A percentile compares a stretch with the other conserved stretches of the same genome.
These are phyloP conservation scores for Raddia guianensis DNA, from an alignment of 176 grass and related monocot species.

Conservation along the genomic window DNA sequence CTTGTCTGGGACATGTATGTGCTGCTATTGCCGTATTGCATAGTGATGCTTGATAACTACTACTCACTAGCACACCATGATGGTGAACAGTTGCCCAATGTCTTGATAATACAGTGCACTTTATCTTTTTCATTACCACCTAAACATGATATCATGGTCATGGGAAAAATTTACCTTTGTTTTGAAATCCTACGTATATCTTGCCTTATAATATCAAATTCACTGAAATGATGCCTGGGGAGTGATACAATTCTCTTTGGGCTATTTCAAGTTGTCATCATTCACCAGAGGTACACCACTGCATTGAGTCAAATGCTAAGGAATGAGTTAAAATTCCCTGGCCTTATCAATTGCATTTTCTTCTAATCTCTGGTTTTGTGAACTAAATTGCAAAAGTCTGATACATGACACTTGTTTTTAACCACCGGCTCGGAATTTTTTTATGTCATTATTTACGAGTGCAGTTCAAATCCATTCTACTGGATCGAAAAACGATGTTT, in stretches of 20 bases:
- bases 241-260: not conserved
- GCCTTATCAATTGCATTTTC: not conserved
- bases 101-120: slow-evolving; percentile 9
- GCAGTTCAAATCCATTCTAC: slow-evolving; percentile 99
- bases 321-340: too few relatives aligned
- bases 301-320: not conserved
- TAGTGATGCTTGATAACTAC: slow-evolving; percentile 16
- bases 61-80: slow-evolving; percentile 12
- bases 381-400: not conserved
- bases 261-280: slow-evolving; percentile 29
- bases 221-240: not conserved
- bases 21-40: slow-evolving; percentile 24
- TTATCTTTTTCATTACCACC: slow-evolving; percentile 17
- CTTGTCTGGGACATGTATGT: not conserved
- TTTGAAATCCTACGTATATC: not conserved
- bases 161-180: not conserved
- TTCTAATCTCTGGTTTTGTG: slow-evolving; percentile 22
- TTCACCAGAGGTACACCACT: not conserved
- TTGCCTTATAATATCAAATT: not conserved
- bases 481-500: slow-evolving; percentile 88
- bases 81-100: slow-evolving; percentile 10
- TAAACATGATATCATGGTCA: slow-evolving; percentile 2
- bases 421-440: slow-evolving; percentile 20
- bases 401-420: slow-evolving; percentile 18
- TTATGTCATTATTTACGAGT: slow-evolving; percentile 50